These are phyloP conservation scores for Albophoma yamanashiensis DNA, from an alignment of 2,329 filamentous ascomycete species.

Conservation along the genomic window DNA sequence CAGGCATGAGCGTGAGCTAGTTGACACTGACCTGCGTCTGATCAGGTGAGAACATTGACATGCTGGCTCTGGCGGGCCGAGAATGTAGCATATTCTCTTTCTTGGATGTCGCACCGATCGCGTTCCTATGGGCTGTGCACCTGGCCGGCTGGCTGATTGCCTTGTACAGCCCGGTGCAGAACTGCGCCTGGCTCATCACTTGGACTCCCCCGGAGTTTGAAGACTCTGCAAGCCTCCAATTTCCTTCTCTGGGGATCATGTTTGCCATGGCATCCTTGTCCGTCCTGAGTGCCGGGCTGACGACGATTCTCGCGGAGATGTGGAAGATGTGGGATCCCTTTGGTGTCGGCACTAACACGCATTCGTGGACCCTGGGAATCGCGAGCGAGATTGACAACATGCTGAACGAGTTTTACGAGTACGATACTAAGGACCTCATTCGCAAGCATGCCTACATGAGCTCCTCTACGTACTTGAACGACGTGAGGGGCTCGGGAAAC, in stretches of 20 bases:
- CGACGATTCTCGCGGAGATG: conserved; percentile 12
- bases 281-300: conserved; percentile 3
- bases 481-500: too few species aligned
- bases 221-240: neutral
- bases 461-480: too few species aligned
- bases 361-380: conserved; percentile 15
- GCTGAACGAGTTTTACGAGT: conserved; percentile 15
- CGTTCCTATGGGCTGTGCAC: conserved; percentile 8
- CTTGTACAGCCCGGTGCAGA: conserved; percentile 6
- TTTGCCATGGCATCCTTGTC: conserved; percentile 4
- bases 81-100: conserved; percentile 8
- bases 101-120: conserved; percentile 8
- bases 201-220: neutral
- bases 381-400: conserved; percentile 16
- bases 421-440: conserved; percentile 3
- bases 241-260: neutral
- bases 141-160: conserved; percentile 5
- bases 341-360: conserved; percentile 9
- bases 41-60: conserved; percentile 14
- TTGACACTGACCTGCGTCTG: neutral
- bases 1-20: neutral
- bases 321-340: conserved; percentile 16
- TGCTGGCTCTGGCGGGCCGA: conserved; percentile 9
- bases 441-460: conserved; percentile 6
- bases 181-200: conserved; percentile 9